A percentile compares a stretch with the other conserved stretches of the same genome.
Evolutionary conservation across 495 filamentous ascomycete genomes (phyloP).

Genomic region (Apodospora peruviana): DNA sequence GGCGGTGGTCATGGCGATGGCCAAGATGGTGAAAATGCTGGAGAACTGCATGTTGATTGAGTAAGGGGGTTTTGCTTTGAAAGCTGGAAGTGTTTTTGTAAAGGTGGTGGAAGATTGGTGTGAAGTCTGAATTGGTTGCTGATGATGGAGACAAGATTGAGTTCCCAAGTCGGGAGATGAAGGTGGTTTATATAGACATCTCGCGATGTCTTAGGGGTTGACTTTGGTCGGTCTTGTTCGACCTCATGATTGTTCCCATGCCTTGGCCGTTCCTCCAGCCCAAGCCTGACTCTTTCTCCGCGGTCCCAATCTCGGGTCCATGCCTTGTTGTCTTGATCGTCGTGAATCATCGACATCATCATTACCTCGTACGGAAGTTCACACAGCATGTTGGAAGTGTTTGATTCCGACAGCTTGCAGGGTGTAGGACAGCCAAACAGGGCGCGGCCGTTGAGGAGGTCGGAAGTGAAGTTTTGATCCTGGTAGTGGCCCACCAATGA

Average conservation of each 20-base stretch:
- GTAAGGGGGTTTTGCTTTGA: neutral
- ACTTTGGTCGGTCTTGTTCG: neutral
- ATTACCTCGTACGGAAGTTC: too few relatives aligned
- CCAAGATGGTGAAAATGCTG: conserved; percentile 16
- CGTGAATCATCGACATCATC: neutral
- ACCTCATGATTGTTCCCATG: neutral
- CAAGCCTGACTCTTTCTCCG: neutral
- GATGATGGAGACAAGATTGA: conserved; percentile 8
- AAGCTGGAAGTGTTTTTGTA: conserved; percentile 1
- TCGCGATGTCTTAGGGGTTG: neutral
- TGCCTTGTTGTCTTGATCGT: neutral
- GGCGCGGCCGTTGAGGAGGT: too few relatives aligned
- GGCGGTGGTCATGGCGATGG: conserved; percentile 17
- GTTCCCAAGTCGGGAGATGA: conserved; percentile 2
- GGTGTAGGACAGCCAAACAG: too few relatives aligned
- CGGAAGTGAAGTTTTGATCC: too few relatives aligned
- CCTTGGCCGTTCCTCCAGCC: neutral
- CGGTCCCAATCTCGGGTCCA: neutral
- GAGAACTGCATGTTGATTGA: conserved; percentile 19
- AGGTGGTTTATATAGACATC: conserved; percentile 7
- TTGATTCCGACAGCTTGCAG: too few relatives aligned
- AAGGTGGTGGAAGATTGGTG: too few relatives aligned
- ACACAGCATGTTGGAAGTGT: too few relatives aligned
- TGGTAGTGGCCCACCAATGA: too few relatives aligned
- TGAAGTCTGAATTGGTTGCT: conserved; percentile 9